phyloP scores from a whole-genome alignment of 1,284 basidiomycete species.

The Trametes hirsuta region DNA sequence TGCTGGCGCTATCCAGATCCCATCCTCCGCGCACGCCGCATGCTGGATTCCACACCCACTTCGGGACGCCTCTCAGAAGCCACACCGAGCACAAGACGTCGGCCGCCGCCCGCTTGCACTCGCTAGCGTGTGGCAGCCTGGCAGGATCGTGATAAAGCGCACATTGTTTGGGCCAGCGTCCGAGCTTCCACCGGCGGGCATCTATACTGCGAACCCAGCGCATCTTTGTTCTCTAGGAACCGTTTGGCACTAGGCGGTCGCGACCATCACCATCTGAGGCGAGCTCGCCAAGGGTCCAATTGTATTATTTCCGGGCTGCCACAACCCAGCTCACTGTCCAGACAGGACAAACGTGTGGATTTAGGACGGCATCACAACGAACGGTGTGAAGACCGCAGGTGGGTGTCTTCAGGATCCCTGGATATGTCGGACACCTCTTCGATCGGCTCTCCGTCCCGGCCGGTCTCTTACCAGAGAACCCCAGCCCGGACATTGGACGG shows the following conservation, averaged over 20 bases:
- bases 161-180: neutral
- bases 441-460: no score
- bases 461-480: no score
- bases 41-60: neutral
- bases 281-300: neutral
- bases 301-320: neutral
- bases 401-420: no score
- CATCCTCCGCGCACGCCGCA: neutral
- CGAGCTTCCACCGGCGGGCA: slow-evolving; percentile 1
- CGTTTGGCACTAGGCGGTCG: neutral
- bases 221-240: neutral
- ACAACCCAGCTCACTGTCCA: no score
- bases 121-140: neutral
- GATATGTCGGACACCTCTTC: no score
- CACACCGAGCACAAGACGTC: neutral
- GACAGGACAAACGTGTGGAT: no score
- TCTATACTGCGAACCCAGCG: neutral
- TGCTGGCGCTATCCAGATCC: slow-evolving; percentile 6
- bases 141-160: neutral
- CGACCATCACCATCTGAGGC: neutral
- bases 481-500: no score
- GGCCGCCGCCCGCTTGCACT: no score
- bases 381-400: no score
- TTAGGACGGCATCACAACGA: no score
- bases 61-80: no score